phyloP scores from a whole-genome alignment of 495 filamentous ascomycete genomes.

The Cryomyces minteri region DNA sequence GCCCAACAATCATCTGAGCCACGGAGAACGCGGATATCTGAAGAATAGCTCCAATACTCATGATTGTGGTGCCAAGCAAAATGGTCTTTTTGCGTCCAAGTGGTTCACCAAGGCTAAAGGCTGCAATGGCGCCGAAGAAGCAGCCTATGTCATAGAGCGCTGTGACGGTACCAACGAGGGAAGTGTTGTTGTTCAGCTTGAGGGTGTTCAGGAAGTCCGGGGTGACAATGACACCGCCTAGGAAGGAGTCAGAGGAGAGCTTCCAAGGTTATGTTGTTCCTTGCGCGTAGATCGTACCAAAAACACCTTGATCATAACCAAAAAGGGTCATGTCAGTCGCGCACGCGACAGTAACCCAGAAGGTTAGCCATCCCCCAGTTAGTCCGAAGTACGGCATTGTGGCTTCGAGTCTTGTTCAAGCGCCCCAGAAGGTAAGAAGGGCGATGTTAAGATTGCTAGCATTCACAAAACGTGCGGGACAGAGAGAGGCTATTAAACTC shows the following conservation, averaged over 20 bases:
- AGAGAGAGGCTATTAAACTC: no score
- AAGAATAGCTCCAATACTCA: constrained; percentile 42
- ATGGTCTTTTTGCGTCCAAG: constrained; percentile 12
- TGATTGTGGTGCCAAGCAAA: constrained; percentile 22
- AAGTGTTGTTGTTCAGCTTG: constrained; percentile 2
- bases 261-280: background rate
- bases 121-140: constrained; percentile 11
- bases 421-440: no score
- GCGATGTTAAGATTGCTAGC: no score
- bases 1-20: constrained; percentile 44
- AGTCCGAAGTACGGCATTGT: constrained; percentile 7
- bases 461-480: no score
- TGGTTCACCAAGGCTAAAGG: constrained; percentile 5
- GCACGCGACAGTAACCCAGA: constrained; percentile 12
- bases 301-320: constrained; percentile 21
- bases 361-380: constrained; percentile 10
- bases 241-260: background rate
- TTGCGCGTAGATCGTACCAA: constrained; percentile 1
- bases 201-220: constrained; percentile 14
- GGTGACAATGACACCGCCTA: constrained; percentile 15
- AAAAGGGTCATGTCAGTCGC: constrained; percentile 18
- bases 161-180: constrained; percentile 4
- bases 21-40: constrained; percentile 43
- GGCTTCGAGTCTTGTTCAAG: no score
- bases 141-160: constrained; percentile 11